Base-by-base conservation (phyloP, 2,329 filamentous ascomycete genomes). In the Raffaelea arxii region DNA sequence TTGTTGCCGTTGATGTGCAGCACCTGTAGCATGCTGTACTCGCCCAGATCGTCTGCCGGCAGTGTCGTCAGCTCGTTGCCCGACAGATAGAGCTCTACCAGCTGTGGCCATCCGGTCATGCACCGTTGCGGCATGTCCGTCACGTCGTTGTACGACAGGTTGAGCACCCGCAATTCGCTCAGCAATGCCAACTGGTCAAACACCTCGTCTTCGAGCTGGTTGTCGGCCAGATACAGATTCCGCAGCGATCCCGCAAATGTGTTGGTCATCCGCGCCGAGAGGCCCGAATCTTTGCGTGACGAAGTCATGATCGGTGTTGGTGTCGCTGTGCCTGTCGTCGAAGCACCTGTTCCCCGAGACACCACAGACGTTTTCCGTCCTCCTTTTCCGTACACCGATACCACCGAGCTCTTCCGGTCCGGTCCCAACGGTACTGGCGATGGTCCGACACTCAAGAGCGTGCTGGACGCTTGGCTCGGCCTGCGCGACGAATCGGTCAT, bases 1-100 rank as follows among this genome's bases (percentile, higher is more conserved):
- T 94, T 92, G 69, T 98, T 98, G 61, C 84, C 86, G 67, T 98
- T 98, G 67, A 98, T 86, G 62, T 97, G 89, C 6, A 98, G 75
- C 4, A 94, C 81, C 61, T 92, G 90, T 35, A 98, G 73, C 44
- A 87, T 78, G 58, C 86, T 89, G 49, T 85, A 83, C 59, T 96
- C 88, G 64, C 95, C 91, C 40, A 98, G 71, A 57, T 98, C 92
- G 64, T 98, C 92, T 0, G 89, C 87, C 3, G 92, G 92, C 35
- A 98, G 68, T 14, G 84, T 91, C 1, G 89, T 94, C 46, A 98
- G 70, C 56, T 95, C 89, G 57, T 98, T 98, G 24, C 92, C 91
- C 3, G 92, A 97, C 4, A 98, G 72, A 58, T 97, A 97, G 14
- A 98, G 72, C 65, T 98, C 92, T 1, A 86, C 82, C 16, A 98